Evolutionary conservation across 345 rosid species (phyloP), one percentile per base, ranked within the genome.

Genomic region (Lepidium aucheri): DNA sequence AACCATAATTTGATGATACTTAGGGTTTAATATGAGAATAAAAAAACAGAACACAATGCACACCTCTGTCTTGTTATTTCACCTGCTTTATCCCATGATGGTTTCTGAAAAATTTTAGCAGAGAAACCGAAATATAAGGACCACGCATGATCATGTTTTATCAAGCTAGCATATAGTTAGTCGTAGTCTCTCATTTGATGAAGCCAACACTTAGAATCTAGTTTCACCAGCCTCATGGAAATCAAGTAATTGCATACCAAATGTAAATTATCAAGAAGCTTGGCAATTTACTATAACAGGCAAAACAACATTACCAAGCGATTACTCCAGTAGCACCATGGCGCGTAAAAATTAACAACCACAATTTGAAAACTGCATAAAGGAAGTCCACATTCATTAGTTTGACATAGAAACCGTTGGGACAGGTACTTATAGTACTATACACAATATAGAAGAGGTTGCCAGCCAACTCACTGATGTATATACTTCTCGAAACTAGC

Each of bases 11-110:
- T 35, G 11, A 47, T 59, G 53, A 44, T 20, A 5, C 38, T 49
- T 46, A 7, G 10, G 4, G 20, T 60, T 54, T 49, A 6, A 17
- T 13, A 53, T 9, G 33, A 60, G 18, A 61, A 61, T 14, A 22
- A 56, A 56, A 53, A 53, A 28, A 26, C 51, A 6, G 20, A 43
- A 47, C 17, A 49, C 17, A 54, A 40, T 68, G 16, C 65, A 56
- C 56, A 94, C 97, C 90, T 86, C 66, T 94, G 79, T 74, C 85
- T 85, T 51, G 87, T 77, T 67, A 83, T 81, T 53, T 77, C 80
- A 70, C 96, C 85, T 61, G 99, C 86, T 67, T 82, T 94, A 75
- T 88, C 96, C 99, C 99, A 94, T 4, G 97, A 85, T 32, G 97
- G 91, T 86, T 84, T 94, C 99, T 94, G 89, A 71, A 72, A 28